phyloP scores from a whole-genome alignment of 768 basidiomycete genomes.

The Leucocoprinus leucothites region DNA sequence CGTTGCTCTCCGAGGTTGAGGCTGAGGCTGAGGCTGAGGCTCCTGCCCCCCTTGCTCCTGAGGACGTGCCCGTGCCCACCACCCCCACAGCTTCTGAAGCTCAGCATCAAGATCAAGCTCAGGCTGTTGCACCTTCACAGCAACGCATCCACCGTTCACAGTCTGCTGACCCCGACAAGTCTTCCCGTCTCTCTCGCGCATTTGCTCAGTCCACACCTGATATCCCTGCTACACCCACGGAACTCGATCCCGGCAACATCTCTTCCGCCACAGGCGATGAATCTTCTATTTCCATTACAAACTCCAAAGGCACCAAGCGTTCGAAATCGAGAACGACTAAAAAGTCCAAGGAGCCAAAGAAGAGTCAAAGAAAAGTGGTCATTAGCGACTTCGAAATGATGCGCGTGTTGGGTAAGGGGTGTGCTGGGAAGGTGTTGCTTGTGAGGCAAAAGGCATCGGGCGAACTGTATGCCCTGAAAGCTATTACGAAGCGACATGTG shows the following conservation, averaged over 20 bases:
- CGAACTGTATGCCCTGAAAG: conserved; percentile 90
- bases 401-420: conserved; percentile 94
- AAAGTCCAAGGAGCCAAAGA: conserved; percentile 41
- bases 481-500: conserved; percentile 96
- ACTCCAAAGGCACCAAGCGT: conserved; percentile 28
- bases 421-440: conserved; percentile 93
- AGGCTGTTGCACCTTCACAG: conserved; percentile 25
- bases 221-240: conserved; percentile 41
- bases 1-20: conserved; percentile 6
- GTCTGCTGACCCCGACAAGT: conserved; percentile 74
- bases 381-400: conserved; percentile 97
- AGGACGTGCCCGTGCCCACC: conserved; percentile 13
- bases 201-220: conserved; percentile 49
- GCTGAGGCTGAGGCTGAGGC: conserved; percentile 13
- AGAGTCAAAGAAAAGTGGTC: conserved; percentile 69
- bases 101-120: conserved; percentile 15
- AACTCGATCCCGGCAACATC: conserved; percentile 16
- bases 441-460: conserved; percentile 74
- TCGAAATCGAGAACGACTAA: conserved; percentile 28
- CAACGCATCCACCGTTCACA: conserved; percentile 70
- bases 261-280: conserved; percentile 66
- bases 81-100: conserved; percentile 7
- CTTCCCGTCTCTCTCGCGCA: conserved; percentile 53
- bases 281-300: conserved; percentile 54
- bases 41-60: neutral